A percentile compares a stretch with the other conserved stretches of the same genome.
Evolutionary conservation across 2,329 filamentous ascomycete genomes (phyloP).

Genomic region (Stagonosporopsis rhizophila): DNA sequence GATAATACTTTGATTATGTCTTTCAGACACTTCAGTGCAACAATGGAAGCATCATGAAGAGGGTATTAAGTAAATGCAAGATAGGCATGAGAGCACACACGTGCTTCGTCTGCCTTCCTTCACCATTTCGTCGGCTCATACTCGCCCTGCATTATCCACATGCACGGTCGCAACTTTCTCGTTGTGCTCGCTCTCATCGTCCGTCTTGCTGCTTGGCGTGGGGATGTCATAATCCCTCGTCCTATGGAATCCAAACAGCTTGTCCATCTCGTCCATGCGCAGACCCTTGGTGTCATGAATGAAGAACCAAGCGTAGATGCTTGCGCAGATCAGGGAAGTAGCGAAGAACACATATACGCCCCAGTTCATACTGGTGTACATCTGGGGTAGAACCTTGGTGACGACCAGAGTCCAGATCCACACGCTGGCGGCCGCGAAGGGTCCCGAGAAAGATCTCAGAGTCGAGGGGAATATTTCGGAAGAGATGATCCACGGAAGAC

Average conservation of each 20-base stretch:
- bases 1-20: too few species aligned
- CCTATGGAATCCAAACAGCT: conserved; percentile 54
- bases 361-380: conserved; percentile 60
- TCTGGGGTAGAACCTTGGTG: conserved; percentile 71
- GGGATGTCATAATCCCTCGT: background rate
- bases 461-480: conserved; percentile 76
- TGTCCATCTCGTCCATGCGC: conserved; percentile 57
- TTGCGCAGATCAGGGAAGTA: conserved; percentile 54
- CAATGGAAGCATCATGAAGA: too few species aligned
- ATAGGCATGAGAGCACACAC: too few species aligned
- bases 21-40: too few species aligned
- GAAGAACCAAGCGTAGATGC: conserved; percentile 52
- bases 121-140: background rate
- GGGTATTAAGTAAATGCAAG: background rate
- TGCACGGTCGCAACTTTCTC: conserved; percentile 22
- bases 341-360: conserved; percentile 59
- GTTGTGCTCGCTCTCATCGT: conserved; percentile 28
- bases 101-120: too few species aligned
- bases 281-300: conserved; percentile 55
- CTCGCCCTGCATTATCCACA: conserved; percentile 1
- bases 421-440: conserved; percentile 74
- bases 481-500: conserved; percentile 78
- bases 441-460: conserved; percentile 57
- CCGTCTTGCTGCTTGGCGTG: background rate
- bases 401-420: conserved; percentile 78